These are phyloP conservation scores for Podospora fimiseda DNA, from an alignment of 495 filamentous ascomycete genomes.

Conservation along the genomic window DNA sequence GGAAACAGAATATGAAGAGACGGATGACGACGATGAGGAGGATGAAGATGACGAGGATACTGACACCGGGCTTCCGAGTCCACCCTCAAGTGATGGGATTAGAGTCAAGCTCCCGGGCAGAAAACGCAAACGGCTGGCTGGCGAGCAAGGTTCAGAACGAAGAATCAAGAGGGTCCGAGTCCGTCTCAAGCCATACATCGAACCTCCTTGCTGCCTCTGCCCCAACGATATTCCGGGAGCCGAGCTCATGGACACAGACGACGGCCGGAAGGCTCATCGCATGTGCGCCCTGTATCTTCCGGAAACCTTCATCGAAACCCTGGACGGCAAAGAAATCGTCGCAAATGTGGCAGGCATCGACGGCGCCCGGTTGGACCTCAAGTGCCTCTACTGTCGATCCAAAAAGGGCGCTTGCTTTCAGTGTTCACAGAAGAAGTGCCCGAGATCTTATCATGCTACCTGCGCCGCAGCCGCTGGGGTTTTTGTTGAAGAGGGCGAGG, in stretches of 20 bases:
- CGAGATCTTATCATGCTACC: conserved; percentile 87
- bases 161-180: conserved; percentile 71
- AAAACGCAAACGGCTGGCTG: conserved; percentile 37
- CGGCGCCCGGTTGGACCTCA: conserved; percentile 82
- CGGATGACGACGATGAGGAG: conserved; percentile 68
- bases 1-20: conserved; percentile 83
- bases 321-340: conserved; percentile 62
- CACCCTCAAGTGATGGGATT: conserved; percentile 48
- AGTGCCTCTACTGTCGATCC: conserved; percentile 89
- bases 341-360: conserved; percentile 72
- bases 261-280: conserved; percentile 80
- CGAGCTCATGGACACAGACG: conserved; percentile 77
- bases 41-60: conserved; percentile 62
- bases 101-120: conserved; percentile 54
- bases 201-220: conserved; percentile 87
- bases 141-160: conserved; percentile 36
- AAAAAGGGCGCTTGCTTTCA: conserved; percentile 95
- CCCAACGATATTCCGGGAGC: conserved; percentile 86
- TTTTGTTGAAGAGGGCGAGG: conserved; percentile 74
- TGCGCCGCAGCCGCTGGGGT: conserved; percentile 90
- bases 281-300: conserved; percentile 86
- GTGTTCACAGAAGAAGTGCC: conserved; percentile 92
- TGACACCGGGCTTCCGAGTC: conserved; percentile 64
- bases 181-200: conserved; percentile 59
- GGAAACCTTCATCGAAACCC: conserved; percentile 79